Base-by-base conservation (phyloP, 2,329 filamentous ascomycete species). In the Cytospora piceicola region DNA sequence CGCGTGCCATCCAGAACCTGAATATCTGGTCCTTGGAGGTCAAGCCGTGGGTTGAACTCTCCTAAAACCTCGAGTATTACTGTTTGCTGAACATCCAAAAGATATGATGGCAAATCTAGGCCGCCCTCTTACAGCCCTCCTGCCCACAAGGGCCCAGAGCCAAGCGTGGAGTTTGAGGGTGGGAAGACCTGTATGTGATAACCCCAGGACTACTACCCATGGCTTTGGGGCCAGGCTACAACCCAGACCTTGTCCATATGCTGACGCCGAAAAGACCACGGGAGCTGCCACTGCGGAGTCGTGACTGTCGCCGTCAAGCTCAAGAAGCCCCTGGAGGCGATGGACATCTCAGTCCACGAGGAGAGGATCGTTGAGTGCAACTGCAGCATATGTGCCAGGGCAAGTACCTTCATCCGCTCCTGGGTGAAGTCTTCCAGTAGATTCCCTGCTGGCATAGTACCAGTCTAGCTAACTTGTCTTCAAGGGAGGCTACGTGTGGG, bases 261-360 rank as follows among this genome's bases (percentile, higher is more conserved):
- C 29, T 49, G 29, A 46, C n/a, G n/a, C 32, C 3, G 15, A 9
- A 30, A 17, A 62, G 64, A 84, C 70, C 79, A 79, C 17, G 83
- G 83, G 11, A 79, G 80, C 71, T 86, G 83, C 71, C 83, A 85
- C 73, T 86, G 83, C 71, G 83, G 83, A 32, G 78, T 78, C 24
- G 75, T 85, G 29, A 79, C 74, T 20, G 63, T 83, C 1, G 79
- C 81, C 1, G 51, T 84, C 42, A 77, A 75, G 59, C 58, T 70
- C 29, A 75, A 75, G 64, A 78, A 78, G 68, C 77, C 81, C 1
- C 70, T 85, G 12, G 76, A 81, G 14, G 30, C 24, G 6, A 70
- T 76, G 73, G 71, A 78, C 71, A 14, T 76, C 27, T 64, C 69
- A 0, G 70, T 72, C 60, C 63, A 68, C 32, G 63, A 72, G 3